Evolutionary conservation across 2,329 filamentous ascomycete genomes (phyloP).

Genomic region (Alternaria hordeiaustralica): DNA sequence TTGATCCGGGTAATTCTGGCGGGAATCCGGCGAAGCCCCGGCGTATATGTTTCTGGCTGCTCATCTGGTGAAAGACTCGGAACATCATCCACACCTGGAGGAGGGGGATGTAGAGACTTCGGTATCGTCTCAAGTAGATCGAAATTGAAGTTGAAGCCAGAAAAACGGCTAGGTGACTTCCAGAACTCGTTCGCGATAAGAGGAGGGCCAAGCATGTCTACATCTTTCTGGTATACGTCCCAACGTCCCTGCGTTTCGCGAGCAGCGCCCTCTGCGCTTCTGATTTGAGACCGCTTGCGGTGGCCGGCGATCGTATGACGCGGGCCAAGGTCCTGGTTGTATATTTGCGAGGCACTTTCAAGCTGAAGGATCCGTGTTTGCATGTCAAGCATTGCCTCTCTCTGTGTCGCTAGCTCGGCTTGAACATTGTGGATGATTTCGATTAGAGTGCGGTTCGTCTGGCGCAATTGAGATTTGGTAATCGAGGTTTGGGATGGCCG

Average conservation of each 20-base stretch:
- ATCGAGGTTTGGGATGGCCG: slow-evolving; percentile 31
- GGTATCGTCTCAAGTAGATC: slow-evolving; percentile 15
- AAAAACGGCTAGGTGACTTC: slow-evolving; percentile 31
- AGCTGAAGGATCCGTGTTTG: slow-evolving; percentile 38
- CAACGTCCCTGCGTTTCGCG: slow-evolving; percentile 33
- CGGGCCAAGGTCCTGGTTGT: not conserved
- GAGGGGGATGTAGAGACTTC: slow-evolving; percentile 11
- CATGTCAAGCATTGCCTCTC: slow-evolving; percentile 36
- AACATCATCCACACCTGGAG: slow-evolving; percentile 29
- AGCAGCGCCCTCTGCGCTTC: slow-evolving; percentile 8
- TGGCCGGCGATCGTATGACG: not conserved
- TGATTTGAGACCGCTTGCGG: slow-evolving; percentile 9
- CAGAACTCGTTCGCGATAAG: slow-evolving; percentile 36
- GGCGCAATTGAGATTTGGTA: slow-evolving; percentile 33
- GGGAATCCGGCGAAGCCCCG: not conserved
- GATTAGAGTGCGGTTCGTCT: slow-evolving; percentile 33
- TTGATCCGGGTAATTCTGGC: slow-evolving; percentile 7
- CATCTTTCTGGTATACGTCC: slow-evolving; percentile 38
- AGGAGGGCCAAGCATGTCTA: slow-evolving; percentile 32
- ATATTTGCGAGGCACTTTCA: slow-evolving; percentile 17
- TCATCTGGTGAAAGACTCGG: slow-evolving; percentile 25
- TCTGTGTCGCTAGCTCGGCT: slow-evolving; percentile 32
- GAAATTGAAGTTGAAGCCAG: slow-evolving; percentile 37
- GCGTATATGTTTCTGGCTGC: not conserved
- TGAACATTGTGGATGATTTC: slow-evolving; percentile 41